These are phyloP conservation scores for Hypoxylon subgilvum DNA, from an alignment of 495 filamentous ascomycete species.

Conservation along the genomic window DNA sequence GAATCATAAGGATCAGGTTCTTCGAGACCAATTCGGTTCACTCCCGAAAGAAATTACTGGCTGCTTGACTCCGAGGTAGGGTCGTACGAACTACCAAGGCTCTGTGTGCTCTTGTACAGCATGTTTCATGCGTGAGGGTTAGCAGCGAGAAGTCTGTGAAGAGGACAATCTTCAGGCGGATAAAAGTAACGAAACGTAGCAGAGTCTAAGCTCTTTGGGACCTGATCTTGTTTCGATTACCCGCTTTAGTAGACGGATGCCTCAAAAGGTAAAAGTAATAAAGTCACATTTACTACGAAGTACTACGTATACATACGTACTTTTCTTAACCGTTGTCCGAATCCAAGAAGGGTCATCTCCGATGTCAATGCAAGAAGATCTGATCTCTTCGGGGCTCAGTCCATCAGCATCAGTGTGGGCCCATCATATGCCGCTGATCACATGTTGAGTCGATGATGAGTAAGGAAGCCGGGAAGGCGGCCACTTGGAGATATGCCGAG, in stretches of 20 bases:
- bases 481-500: neutral
- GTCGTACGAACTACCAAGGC: conserved; percentile 18
- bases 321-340: conserved; percentile 12
- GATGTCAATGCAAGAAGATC: conserved; percentile 38
- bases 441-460: neutral
- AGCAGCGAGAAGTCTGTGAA: conserved; percentile 11
- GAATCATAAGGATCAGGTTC: conserved; percentile 11
- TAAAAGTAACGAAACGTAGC: conserved; percentile 4
- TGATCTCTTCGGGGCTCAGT: conserved; percentile 31
- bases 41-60: neutral
- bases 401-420: conserved; percentile 19
- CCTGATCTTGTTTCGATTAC: conserved; percentile 23
- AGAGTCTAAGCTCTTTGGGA: conserved; percentile 24
- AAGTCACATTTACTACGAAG: too few relatives aligned
- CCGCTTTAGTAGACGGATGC: conserved; percentile 6
- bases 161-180: conserved; percentile 21
- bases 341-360: conserved; percentile 37
- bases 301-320: too few relatives aligned
- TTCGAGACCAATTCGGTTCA: conserved; percentile 5
- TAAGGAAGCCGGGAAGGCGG: too few relatives aligned
- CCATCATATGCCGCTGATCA: conserved; percentile 12
- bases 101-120: conserved; percentile 20
- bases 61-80: neutral
- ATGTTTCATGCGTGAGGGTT: conserved; percentile 28
- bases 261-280: conserved; percentile 11